A percentile compares a stretch with the other conserved stretches of the same genome.
These are phyloP conservation scores for Rhodotorula diobovata DNA, from an alignment of 768 basidiomycete species.

Conservation along the genomic window DNA sequence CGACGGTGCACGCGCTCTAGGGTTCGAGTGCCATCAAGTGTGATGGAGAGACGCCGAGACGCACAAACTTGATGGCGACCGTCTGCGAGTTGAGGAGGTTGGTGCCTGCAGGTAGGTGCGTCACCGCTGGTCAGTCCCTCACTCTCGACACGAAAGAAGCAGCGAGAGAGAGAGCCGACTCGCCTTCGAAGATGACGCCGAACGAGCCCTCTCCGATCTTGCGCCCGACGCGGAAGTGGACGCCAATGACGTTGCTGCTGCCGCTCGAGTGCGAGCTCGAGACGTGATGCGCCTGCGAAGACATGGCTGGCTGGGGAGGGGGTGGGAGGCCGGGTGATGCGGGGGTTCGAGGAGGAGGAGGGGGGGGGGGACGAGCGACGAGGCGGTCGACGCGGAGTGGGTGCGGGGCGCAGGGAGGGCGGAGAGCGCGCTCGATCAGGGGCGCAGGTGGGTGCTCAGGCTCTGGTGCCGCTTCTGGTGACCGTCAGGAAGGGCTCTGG, in stretches of 20 bases:
- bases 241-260: conserved; percentile 49
- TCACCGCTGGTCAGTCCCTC: background rate
- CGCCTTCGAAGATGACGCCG: conserved; percentile 94
- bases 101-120: conserved; percentile 62
- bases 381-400: no score
- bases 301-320: background rate
- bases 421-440: no score
- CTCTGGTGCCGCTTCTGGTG: no score
- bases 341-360: no score
- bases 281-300: background rate
- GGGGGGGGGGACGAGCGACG: no score
- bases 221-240: conserved; percentile 96
- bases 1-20: background rate
- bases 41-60: conserved; percentile 49
- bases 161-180: conserved; percentile 37
- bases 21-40: background rate
- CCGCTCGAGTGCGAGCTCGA: background rate
- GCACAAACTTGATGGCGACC: conserved; percentile 99
- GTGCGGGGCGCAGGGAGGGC: no score
- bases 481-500: no score
- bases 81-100: conserved; percentile 97
- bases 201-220: conserved; percentile 99
- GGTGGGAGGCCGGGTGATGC: no score
- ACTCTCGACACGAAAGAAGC: background rate
- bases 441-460: no score